Conservation (phyloP, 306 rosid species). For the Inga laurina region DNA sequence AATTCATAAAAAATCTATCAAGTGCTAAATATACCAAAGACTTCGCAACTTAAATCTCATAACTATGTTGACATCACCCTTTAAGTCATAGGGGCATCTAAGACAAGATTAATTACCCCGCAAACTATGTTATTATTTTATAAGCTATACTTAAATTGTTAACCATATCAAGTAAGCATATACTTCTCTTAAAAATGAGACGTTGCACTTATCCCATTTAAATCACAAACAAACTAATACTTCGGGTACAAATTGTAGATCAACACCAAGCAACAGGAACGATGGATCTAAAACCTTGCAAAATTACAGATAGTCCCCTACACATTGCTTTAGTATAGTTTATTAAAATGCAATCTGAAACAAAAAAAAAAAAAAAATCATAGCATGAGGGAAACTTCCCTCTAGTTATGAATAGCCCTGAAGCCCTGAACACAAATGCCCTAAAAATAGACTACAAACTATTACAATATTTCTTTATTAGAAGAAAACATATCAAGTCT, state of each 20-base stretch:
- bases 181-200: not conserved
- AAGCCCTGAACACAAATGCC: constrained; percentile 17
- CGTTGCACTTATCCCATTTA: not conserved
- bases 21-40: constrained; percentile 16
- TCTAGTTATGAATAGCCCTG: constrained; percentile 14
- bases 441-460: constrained; percentile 8
- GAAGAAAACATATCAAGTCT: constrained; percentile 39
- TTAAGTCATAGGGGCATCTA: not conserved
- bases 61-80: constrained; percentile 16
- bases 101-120: constrained; percentile 16
- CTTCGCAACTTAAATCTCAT: constrained; percentile 8
- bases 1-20: constrained; percentile 23
- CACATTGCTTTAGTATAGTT: not conserved
- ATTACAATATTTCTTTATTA: constrained; percentile 35
- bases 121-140: constrained; percentile 1
- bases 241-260: constrained; percentile 4
- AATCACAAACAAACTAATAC: constrained; percentile 9
- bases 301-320: not conserved
- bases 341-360: not conserved
- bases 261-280: not conserved
- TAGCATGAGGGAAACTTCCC: constrained; percentile 4
- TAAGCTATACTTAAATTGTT: constrained; percentile 20
- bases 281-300: not conserved
- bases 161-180: constrained; percentile 4
- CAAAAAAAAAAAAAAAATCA: not conserved